These are phyloP conservation scores for Coprinopsis sp. DNA, from an alignment of 768 basidiomycete species.

Conservation along the genomic window DNA sequence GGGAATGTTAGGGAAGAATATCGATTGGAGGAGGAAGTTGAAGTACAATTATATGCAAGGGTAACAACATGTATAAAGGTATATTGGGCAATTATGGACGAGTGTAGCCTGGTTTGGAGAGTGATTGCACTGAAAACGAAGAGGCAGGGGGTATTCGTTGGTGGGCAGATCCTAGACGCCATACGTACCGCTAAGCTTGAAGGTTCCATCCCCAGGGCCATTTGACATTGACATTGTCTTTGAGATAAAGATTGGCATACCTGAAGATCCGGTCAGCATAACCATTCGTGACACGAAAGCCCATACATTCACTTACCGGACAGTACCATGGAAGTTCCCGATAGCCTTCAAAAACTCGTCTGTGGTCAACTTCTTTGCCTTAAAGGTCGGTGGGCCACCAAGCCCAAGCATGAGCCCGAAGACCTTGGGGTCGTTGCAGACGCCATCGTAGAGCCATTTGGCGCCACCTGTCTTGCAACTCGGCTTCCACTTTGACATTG, in stretches of 20 bases:
- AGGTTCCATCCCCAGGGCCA: slow-evolving; percentile 47
- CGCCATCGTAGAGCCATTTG: slow-evolving; percentile 49
- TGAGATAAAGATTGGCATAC: slow-evolving; percentile 35
- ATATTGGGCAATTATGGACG: no score
- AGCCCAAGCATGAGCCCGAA: slow-evolving; percentile 43
- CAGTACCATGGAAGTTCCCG: slow-evolving; percentile 29
- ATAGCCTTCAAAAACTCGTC: slow-evolving; percentile 30
- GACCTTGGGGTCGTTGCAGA: slow-evolving; percentile 42
- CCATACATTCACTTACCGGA: slow-evolving; percentile 27
- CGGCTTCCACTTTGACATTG: slow-evolving; percentile 45
- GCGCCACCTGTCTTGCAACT: slow-evolving; percentile 43
- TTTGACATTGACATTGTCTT: slow-evolving; percentile 40
- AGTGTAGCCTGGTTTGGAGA: no score
- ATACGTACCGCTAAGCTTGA: slow-evolving; percentile 53
- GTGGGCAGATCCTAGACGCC: slow-evolving; percentile 23
- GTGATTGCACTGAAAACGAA: no score
- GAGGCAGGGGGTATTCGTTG: no score
- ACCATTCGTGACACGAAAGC: neutral
- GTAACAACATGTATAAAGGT: no score
- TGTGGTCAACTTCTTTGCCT: slow-evolving; percentile 40
- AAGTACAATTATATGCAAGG: no score
- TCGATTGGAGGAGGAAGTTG: neutral
- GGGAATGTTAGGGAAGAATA: no score
- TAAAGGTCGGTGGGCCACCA: slow-evolving; percentile 43
- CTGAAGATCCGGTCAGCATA: slow-evolving; percentile 19